Conservation (phyloP, 225 moss, liverwort and hornwort species). For the Antitrichia curtipendula region DNA sequence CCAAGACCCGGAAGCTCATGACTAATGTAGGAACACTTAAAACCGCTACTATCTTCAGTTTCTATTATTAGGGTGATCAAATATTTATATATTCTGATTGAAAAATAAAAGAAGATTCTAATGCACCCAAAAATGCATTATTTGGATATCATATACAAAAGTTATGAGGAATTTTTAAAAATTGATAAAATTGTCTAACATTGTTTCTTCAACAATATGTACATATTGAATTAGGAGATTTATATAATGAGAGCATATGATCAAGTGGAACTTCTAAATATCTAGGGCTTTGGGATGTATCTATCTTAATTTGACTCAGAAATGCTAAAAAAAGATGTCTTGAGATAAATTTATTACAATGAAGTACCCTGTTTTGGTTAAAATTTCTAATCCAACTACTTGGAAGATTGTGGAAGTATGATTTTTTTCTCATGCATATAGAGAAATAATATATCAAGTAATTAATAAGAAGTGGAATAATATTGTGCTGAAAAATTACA, state of each 20-base stretch:
- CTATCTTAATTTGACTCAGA: rapidly evolving
- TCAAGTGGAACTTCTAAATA: neutral
- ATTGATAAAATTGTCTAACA: rapidly evolving
- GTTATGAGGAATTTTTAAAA: neutral
- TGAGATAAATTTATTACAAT: neutral
- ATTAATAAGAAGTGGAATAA: neutral
- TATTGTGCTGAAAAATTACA: rapidly evolving
- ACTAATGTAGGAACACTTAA: neutral
- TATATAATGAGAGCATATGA: rapidly evolving
- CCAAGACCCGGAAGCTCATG: neutral
- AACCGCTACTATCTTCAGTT: neutral
- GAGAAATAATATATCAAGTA: neutral
- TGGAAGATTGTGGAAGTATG: rapidly evolving
- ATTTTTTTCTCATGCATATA: rapidly evolving
- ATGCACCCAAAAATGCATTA: neutral
- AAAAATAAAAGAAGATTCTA: neutral
- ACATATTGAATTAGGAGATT: neutral
- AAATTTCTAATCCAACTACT: neutral
- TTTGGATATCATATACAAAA: neutral
- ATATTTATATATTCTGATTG: neutral
- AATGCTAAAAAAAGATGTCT: neutral
- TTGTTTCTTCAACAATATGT: neutral
- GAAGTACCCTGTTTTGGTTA: rapidly evolving
- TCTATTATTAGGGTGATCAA: neutral
- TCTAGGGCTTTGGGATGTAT: rapidly evolving